Conservation (phyloP, 495 filamentous ascomycete species). For the Pseudomonodictys pantanalensis region DNA sequence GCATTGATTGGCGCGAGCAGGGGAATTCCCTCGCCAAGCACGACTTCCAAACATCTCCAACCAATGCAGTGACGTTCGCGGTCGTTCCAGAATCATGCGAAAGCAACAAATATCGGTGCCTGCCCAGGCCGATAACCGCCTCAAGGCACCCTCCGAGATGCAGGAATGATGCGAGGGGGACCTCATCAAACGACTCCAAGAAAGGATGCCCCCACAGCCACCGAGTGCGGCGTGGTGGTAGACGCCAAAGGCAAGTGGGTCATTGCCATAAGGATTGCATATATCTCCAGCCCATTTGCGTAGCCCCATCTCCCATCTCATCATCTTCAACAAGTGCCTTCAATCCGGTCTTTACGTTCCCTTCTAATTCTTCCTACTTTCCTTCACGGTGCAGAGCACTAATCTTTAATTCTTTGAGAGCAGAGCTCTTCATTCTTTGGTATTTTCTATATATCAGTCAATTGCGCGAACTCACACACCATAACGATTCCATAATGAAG, state of each 20-base stretch:
- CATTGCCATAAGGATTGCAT: neutral
- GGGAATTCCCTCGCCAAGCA: neutral
- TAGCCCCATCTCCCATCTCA: neutral
- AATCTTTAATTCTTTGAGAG: neutral
- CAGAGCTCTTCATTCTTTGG: neutral
- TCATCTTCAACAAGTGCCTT: too few relatives aligned
- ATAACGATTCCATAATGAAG: neutral
- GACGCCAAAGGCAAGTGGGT: neutral
- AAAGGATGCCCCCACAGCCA: neutral
- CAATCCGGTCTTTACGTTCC: too few relatives aligned
- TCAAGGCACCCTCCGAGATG: neutral
- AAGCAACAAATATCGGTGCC: neutral
- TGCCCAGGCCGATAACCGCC: neutral
- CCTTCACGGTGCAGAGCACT: neutral
- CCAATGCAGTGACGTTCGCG: neutral
- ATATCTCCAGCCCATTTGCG: neutral
- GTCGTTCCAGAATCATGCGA: neutral
- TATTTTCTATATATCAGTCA: neutral
- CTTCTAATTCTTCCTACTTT: neutral
- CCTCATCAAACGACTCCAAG: neutral
- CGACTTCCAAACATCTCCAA: neutral
- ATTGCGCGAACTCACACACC: too few relatives aligned
- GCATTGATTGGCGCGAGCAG: neutral
- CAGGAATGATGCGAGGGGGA: neutral
- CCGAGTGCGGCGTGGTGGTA: neutral